These are phyloP conservation scores for Entonaema liquescens DNA, from an alignment of 495 filamentous ascomycete genomes.

Conservation along the genomic window DNA sequence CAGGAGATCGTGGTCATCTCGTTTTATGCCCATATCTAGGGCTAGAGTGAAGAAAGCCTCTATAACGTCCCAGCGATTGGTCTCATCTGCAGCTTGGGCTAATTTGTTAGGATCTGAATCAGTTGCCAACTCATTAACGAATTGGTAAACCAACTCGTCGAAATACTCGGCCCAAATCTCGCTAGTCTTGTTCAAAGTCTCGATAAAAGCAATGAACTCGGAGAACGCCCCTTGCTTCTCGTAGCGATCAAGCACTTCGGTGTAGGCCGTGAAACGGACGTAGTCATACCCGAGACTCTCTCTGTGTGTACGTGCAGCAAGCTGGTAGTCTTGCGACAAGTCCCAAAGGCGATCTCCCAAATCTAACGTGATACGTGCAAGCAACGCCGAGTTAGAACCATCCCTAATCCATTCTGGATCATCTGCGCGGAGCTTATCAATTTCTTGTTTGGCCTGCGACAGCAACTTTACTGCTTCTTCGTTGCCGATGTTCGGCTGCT, in stretches of 20 bases:
- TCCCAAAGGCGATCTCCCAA: conserved; percentile 50
- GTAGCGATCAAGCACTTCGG: conserved; percentile 44
- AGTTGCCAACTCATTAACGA: conserved; percentile 25
- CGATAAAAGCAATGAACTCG: conserved; percentile 45
- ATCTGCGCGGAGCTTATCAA: conserved; percentile 30
- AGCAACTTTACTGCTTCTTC: conserved; percentile 46
- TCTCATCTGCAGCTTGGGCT: conserved; percentile 37
- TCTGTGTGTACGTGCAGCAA: conserved; percentile 38
- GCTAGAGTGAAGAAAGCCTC: conserved; percentile 46
- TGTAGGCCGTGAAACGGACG: conserved; percentile 42
- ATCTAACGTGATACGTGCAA: conserved; percentile 47
- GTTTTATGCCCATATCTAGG: conserved; percentile 41
- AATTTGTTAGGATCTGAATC: conserved; percentile 28
- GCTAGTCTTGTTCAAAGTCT: conserved; percentile 41
- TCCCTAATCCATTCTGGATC: conserved; percentile 38
- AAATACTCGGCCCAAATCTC: conserved; percentile 39
- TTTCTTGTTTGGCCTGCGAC: conserved; percentile 34
- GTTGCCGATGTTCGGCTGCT: conserved; percentile 38
- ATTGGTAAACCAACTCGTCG: conserved; percentile 43
- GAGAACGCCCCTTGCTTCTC: conserved; percentile 24
- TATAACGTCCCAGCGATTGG: conserved; percentile 40
- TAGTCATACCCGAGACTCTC: conserved; percentile 43
- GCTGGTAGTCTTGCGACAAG: conserved; percentile 41
- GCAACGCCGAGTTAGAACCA: conserved; percentile 32
- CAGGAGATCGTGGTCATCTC: conserved; percentile 44